Percentiles rank a stretch among this genome's conserved stretches.
These are phyloP conservation scores for Cryptococcus sp. DNA, from an alignment of 1,284 basidiomycete genomes.

Conservation along the genomic window DNA sequence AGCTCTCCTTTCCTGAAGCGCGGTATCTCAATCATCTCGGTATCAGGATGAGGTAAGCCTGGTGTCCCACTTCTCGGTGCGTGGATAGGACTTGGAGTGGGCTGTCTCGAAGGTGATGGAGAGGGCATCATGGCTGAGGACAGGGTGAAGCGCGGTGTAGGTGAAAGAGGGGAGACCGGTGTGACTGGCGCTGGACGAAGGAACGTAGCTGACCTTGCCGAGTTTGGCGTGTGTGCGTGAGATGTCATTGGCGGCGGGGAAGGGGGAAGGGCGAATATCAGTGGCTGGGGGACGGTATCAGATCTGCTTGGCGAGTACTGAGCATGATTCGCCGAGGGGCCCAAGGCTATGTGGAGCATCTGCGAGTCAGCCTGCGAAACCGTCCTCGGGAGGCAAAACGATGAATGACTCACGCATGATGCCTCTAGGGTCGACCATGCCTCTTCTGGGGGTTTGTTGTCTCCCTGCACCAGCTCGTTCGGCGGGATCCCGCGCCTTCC, in stretches of 20 bases:
- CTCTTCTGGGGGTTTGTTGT: slow-evolving; percentile 23
- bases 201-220: slow-evolving; percentile 14
- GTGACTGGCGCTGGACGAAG: slow-evolving; percentile 20
- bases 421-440: slow-evolving; percentile 26
- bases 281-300: too few relatives aligned
- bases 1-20: slow-evolving; percentile 43
- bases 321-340: slow-evolving; percentile 5
- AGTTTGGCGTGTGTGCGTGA: slow-evolving; percentile 1
- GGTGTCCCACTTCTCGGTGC: slow-evolving; percentile 9
- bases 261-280: slow-evolving; percentile 2
- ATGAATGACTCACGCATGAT: slow-evolving; percentile 19
- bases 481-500: slow-evolving; percentile 11
- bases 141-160: slow-evolving; percentile 9
- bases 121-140: slow-evolving; percentile 11
- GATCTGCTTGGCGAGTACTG: neutral
- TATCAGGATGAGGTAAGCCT: slow-evolving; percentile 8
- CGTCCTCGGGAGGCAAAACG: too few relatives aligned
- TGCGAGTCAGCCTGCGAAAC: too few relatives aligned
- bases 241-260: neutral
- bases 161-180: slow-evolving; percentile 5
- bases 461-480: slow-evolving; percentile 13
- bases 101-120: slow-evolving; percentile 10
- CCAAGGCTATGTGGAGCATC: neutral
- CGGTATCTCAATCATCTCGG: slow-evolving; percentile 42
- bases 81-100: neutral